Evolutionary conservation across 352 stramenopile genomes (phyloP), one percentile per base, ranked within the genome.

Genomic region (Albugo laibachii): DNA sequence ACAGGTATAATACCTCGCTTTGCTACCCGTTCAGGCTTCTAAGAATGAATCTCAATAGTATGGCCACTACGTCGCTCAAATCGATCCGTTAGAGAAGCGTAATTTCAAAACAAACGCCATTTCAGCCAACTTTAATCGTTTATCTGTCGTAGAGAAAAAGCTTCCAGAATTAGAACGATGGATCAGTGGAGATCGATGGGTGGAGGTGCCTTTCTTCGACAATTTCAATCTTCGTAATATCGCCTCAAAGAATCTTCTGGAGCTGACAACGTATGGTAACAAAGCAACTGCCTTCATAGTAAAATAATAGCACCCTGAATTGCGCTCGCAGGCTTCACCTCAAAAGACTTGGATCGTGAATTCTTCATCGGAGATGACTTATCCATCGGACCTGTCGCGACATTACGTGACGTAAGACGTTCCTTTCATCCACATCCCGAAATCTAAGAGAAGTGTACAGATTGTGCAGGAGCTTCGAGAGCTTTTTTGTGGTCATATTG

Each of bases 401-500:
- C 73, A 37, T 59, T 92, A 8, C 60, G 69, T 47, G 58, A 82
- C 55, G 71, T 81, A 40, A 24, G 40, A 45, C 6, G 35, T 21
- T 51, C 12, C 11, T 21, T 13, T 11, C n/a, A n/a, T 21, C 15
- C 43, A 27, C 3, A 2, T 21, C 10, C 19, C 15, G 19, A 8
- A 10, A 10, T 19, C 43, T 48, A 10, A 20, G 3, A 70, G 15
- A 54, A 95, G 10, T 48, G 57, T 47, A 20, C 61, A 95, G 68
- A 94, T 99, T 55, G 57, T 98, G 2, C 81, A 81, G 2, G 66
- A 95, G 53, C 64, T 99, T 18, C 69, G 84, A 31, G 82, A 94
- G 53, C 92, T 95, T 13, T 99, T 98, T 56, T 99, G 95, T 52
- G 80, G 87, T 18, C 95, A 83, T 36, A 83, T 99, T 48, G 95